Evolutionary conservation across 805 yeast species (phyloP), one percentile per base, ranked within the genome.

Genomic region (Teunomyces barrocoloradensis): DNA sequence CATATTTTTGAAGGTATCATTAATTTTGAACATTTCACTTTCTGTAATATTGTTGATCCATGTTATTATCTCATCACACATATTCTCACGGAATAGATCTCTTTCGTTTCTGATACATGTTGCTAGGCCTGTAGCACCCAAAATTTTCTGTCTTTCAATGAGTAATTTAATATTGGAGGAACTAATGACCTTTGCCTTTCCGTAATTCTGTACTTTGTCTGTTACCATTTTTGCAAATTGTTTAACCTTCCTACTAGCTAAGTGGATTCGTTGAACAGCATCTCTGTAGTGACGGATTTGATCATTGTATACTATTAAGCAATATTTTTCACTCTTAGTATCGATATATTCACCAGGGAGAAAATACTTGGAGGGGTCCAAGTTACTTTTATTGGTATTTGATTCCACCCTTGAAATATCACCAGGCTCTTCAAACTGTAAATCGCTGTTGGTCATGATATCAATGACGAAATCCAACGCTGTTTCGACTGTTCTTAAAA

Each of bases 161-260:
- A 89, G 63, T 6, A 75, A 69, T 0, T 65, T 66, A 5, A 85
- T 53, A 53, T 82, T 74, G 5, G 71, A 60, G 0, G 90, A 81
- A 1, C 82, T 74, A 47, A 84, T 65, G 1, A 89, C 89, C 37
- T 77, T 74, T 0, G 90, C 91, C 42, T 88, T 73, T 1, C 96
- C 96, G 47, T 75, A 71, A 1, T 59, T 50, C 53, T 87, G 84
- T 9, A 86, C 80, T 45, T 77, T 77, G 30, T 77, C 75, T 0
- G 89, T 83, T 7, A 88, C 80, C 91, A 87, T 87, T 23, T 72
- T 69, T 2, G 90, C 89, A 65, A 84, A 88, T 36, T 80, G 83
- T 10, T 66, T 66, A 1, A 79, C 79, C 55, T 86, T 83, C 17
- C 77, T 75, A 6, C 94, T 86, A 0, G 89, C 84, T 28, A 75